Evolutionary conservation across 106 monocot genomes (phyloP).

Genomic region (Phalaenopsis aphrodite): DNA sequence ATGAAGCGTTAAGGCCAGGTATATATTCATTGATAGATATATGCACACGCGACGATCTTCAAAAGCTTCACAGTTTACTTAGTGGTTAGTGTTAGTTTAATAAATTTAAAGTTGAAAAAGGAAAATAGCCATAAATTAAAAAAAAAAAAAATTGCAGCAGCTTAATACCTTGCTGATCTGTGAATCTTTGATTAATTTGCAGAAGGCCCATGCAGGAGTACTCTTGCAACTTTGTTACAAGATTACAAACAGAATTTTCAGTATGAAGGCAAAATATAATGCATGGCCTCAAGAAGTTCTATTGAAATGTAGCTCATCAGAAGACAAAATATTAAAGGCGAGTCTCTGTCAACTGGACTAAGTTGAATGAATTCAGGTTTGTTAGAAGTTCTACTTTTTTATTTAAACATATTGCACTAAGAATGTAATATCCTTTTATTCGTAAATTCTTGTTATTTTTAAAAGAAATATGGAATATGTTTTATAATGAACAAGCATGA

Average conservation of each 20-base stretch:
- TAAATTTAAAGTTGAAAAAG: neutral
- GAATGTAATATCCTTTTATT: neutral
- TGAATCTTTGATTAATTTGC: constrained; percentile 15
- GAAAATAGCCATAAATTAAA: neutral
- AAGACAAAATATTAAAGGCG: neutral
- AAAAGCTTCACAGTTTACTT: constrained; percentile 69
- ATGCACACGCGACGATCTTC: constrained; percentile 57
- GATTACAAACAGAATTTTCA: constrained; percentile 69
- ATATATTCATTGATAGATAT: constrained; percentile 76
- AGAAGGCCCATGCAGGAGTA: constrained; percentile 72
- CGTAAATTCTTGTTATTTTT: neutral
- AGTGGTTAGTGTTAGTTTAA: constrained; percentile 57
- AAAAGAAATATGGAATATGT: too few species aligned
- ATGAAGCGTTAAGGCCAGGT: constrained; percentile 75
- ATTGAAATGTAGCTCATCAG: neutral
- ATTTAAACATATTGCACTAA: neutral
- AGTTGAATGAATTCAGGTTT: neutral
- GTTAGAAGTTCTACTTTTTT: neutral
- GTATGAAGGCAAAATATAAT: constrained; percentile 77
- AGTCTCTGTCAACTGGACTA: neutral
- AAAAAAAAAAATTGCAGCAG: neutral
- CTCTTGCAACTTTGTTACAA: constrained; percentile 45
- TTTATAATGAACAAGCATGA: too few species aligned
- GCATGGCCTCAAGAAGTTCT: neutral
- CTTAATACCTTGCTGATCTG: neutral